Evolutionary conservation across 2,329 filamentous ascomycete species (phyloP), one percentile per base, ranked within the genome.

Genomic region (Penicillium capsulatum): DNA sequence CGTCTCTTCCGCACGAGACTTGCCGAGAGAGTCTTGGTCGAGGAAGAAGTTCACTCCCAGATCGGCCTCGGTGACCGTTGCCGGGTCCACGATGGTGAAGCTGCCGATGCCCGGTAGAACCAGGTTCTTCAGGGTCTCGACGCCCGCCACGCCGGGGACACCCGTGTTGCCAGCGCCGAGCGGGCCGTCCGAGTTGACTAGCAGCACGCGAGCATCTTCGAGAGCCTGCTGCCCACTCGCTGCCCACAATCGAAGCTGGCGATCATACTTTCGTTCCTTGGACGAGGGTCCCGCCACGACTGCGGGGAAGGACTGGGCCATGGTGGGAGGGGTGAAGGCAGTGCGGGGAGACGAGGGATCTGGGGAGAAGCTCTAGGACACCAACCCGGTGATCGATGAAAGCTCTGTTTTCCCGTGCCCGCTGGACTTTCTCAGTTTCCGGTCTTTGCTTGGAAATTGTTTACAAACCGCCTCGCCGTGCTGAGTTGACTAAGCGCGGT

Each of bases 31-130:
- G 34, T 75, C 71, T 54, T 92, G 81, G 45, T 95, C 87, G 0
- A 98, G 73, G 58, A 98, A 98, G 74, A 98, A 98, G 68, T 98
- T 98, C 47, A 96, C 84, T 3, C 94, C 92, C 28, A 98, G 72
- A 57, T 98, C 92, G 29, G 81, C 74, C 52, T 94, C 83, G 1
- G 72, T 73, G n/a, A 98, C 90, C 2, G 76, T 64, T 1, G 81
- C 78, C 5, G 84, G 81, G 57, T 98, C 92, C 36, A 85, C 83
- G 46, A 98, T 94, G 1, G 87, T 94, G 63, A 96, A 98, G 17
- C 81, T 79, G 7, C 92, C 94, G 55, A 97, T 85, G 3, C 90
- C 87, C 41, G 92, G 92, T 7, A 98, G 72, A 3, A 98, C 86
- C n/a, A 98, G 79, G 61, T 98, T 98, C 74, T 98, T 98, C 46